Evolutionary conservation across 2,329 filamentous ascomycete species (phyloP).

Genomic region (Dothideomycetidae sp.): DNA sequence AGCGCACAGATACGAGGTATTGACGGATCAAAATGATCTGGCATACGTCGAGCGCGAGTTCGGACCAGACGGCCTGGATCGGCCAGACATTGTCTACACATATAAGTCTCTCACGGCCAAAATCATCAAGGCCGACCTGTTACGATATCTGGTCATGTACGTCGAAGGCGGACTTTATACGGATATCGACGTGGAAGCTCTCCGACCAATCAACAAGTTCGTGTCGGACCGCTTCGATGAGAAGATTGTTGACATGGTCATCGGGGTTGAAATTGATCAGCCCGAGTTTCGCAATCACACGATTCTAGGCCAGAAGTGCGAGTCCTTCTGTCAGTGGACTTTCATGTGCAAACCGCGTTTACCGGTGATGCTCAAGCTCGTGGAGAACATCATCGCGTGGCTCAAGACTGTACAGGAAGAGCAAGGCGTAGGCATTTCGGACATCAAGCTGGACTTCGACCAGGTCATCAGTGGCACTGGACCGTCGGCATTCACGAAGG

Average conservation of each 20-base stretch:
- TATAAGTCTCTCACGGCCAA: slow-evolving; percentile 44
- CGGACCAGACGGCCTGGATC: slow-evolving; percentile 48
- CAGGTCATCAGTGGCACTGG: slow-evolving; percentile 55
- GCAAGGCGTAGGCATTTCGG: slow-evolving; percentile 42
- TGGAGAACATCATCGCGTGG: slow-evolving; percentile 54
- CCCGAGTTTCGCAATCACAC: slow-evolving; percentile 47
- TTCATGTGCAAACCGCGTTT: slow-evolving; percentile 47
- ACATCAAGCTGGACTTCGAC: slow-evolving; percentile 51
- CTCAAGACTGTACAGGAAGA: slow-evolving; percentile 41
- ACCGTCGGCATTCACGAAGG: slow-evolving; percentile 51
- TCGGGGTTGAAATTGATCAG: slow-evolving; percentile 55
- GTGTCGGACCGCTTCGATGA: slow-evolving; percentile 47
- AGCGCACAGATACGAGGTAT: slow-evolving; percentile 50
- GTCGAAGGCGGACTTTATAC: slow-evolving; percentile 45
- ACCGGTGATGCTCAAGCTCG: slow-evolving; percentile 50
- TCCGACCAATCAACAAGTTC: slow-evolving; percentile 39
- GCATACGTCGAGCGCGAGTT: slow-evolving; percentile 55
- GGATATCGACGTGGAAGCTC: slow-evolving; percentile 43
- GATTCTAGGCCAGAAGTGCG: slow-evolving; percentile 50
- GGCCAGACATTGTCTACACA: slow-evolving; percentile 47
- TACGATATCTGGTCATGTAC: slow-evolving; percentile 52
- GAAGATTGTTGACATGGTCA: slow-evolving; percentile 48
- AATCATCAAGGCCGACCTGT: slow-evolving; percentile 50
- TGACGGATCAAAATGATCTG: slow-evolving; percentile 55
- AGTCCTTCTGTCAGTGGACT: slow-evolving; percentile 54